A percentile compares a stretch with the other conserved stretches of the same genome.
Evolutionary conservation across 2,329 filamentous ascomycete species (phyloP).

Genomic region (Elsinoe necatrix): DNA sequence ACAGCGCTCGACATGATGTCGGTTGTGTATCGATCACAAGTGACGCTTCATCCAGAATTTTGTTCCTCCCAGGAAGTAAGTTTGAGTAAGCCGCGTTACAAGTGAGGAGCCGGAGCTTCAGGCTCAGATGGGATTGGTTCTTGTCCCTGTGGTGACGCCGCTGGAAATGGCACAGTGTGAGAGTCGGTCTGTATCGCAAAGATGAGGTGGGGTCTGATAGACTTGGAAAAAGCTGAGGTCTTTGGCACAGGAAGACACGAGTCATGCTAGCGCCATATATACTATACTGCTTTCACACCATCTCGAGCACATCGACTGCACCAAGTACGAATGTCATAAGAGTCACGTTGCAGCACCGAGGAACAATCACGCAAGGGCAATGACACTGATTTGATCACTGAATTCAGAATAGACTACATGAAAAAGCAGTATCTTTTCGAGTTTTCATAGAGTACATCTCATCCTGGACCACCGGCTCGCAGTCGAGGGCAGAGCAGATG

Average conservation of each 20-base stretch:
- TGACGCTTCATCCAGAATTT: background rate
- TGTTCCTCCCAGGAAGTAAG: background rate
- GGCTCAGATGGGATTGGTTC: too few species aligned
- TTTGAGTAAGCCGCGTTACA: background rate
- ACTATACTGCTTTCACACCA: background rate
- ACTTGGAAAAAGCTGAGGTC: background rate
- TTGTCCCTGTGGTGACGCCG: background rate
- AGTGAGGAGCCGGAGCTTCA: too few species aligned
- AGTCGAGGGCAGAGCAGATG: background rate
- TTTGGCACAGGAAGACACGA: background rate
- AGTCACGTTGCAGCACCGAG: background rate
- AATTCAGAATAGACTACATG: slow-evolving; percentile 11
- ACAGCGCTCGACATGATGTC: slow-evolving; percentile 11
- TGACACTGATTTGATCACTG: background rate
- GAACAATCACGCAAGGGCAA: background rate
- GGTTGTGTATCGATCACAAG: background rate
- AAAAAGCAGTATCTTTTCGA: slow-evolving; percentile 6
- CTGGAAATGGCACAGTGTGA: too few species aligned
- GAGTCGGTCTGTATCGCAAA: background rate
- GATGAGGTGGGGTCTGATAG: background rate
- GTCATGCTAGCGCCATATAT: background rate
- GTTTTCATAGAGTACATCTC: slow-evolving; percentile 10
- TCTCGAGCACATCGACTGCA: too few species aligned
- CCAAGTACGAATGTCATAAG: too few species aligned
- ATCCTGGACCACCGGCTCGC: background rate